Evolutionary conservation across 179 eudicot species (phyloP).

Genomic region (Silene noctiflora): DNA sequence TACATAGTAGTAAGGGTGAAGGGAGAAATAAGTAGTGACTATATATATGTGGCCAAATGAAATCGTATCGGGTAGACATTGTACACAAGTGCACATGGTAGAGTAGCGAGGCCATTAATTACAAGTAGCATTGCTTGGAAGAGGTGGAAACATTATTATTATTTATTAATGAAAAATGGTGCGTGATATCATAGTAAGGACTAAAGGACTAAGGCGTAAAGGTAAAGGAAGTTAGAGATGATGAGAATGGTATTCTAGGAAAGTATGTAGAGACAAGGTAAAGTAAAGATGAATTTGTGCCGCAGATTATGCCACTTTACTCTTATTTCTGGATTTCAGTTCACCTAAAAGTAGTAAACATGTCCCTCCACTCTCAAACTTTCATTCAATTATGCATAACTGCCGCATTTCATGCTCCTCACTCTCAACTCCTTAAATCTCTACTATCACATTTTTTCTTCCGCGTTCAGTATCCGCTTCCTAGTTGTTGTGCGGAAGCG

Average conservation of each 20-base stretch:
- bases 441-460: too few species aligned
- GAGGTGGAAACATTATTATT: neutral
- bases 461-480: too few species aligned
- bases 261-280: too few species aligned
- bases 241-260: neutral
- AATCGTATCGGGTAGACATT: neutral
- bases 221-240: constrained; percentile 4
- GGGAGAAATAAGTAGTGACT: too few species aligned
- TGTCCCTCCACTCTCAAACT: neutral
- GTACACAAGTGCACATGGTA: neutral
- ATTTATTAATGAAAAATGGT: neutral
- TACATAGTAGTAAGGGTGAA: too few species aligned
- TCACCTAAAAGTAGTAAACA: constrained; percentile 20
- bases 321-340: neutral
- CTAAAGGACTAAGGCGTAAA: neutral
- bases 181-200: too few species aligned
- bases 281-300: neutral
- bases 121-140: neutral
- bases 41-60: too few species aligned
- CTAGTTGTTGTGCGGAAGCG: too few species aligned
- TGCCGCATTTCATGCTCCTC: neutral
- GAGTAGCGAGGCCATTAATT: neutral
- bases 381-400: neutral
- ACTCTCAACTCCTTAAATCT: too few species aligned
- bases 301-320: constrained; percentile 27